Percentiles rank a stretch among this genome's conserved stretches.
Conservation (phyloP, 2,329 filamentous ascomycete species). For the Leptographium wingfieldii region DNA sequence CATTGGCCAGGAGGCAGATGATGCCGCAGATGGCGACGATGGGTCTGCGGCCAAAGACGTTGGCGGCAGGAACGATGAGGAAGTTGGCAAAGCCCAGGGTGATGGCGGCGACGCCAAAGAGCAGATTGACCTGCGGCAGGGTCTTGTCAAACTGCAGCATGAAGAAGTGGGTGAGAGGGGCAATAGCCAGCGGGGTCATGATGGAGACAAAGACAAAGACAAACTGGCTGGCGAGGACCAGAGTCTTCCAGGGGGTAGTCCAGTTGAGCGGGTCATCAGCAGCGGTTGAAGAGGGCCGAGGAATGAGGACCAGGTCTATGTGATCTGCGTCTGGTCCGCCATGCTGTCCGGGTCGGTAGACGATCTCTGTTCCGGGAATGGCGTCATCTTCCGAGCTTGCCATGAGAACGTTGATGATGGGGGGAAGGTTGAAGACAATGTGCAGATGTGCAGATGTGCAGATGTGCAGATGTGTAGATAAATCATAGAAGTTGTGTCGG, state of each 20-base stretch:
- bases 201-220: conserved; percentile 23
- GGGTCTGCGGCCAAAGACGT: conserved; percentile 21
- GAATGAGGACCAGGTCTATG: background rate
- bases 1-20: conserved; percentile 27
- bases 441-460: background rate
- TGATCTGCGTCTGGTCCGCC: background rate
- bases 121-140: conserved; percentile 20
- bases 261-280: conserved; percentile 15
- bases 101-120: conserved; percentile 21
- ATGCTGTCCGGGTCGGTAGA: background rate
- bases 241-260: conserved; percentile 19
- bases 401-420: background rate
- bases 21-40: conserved; percentile 19
- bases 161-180: conserved; percentile 23
- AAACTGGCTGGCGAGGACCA: conserved; percentile 20
- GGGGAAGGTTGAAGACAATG: background rate
- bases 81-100: conserved; percentile 23
- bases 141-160: conserved; percentile 21
- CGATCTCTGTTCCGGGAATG: background rate
- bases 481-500: background rate
- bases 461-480: too few species aligned
- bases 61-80: conserved; percentile 19
- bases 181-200: conserved; percentile 22
- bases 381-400: background rate
- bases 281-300: background rate